Percentiles rank a stretch among this genome's conserved stretches.
Conservation (phyloP, 1,284 basidiomycete genomes). For the Wallemia mellicola region DNA sequence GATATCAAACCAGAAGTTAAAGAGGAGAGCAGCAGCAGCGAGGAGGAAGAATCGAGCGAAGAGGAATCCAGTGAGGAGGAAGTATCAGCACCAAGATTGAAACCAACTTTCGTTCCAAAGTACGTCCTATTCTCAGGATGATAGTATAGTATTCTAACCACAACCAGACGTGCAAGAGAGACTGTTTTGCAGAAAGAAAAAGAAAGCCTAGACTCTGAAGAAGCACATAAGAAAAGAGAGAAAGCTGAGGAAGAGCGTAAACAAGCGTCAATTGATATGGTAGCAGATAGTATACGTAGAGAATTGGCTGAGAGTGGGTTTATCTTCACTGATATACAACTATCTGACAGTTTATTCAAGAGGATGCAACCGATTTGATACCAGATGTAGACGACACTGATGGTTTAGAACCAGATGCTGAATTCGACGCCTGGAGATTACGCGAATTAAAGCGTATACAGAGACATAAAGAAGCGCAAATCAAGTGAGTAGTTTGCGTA, state of each 20-base stretch:
- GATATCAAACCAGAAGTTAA: background rate
- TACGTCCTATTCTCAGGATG: too few species aligned
- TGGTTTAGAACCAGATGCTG: conserved; percentile 48
- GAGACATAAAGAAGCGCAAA: conserved; percentile 56
- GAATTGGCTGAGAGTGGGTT: conserved; percentile 50
- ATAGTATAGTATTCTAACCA: too few species aligned
- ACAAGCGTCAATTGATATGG: conserved; percentile 52
- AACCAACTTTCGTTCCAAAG: conserved; percentile 77
- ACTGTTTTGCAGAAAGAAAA: conserved; percentile 35
- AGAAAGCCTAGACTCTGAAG: conserved; percentile 34
- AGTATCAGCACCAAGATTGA: conserved; percentile 26
- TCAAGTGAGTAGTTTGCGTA: conserved; percentile 14
- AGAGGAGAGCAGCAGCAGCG: conserved; percentile 16
- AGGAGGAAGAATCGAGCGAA: conserved; percentile 27
- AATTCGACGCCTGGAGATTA: conserved; percentile 87
- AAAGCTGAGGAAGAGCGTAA: conserved; percentile 37
- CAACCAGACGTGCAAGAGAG: conserved; percentile 32
- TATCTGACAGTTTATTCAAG: conserved; percentile 18
- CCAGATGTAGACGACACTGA: conserved; percentile 88
- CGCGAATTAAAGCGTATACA: conserved; percentile 74
- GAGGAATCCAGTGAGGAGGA: conserved; percentile 19
- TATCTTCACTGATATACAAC: background rate
- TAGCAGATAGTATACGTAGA: conserved; percentile 55
- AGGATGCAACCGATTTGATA: conserved; percentile 49
- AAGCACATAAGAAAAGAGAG: conserved; percentile 30